Conservation (phyloP, 257 asterid genomes). For the Fraxinus quadrangulata region DNA sequence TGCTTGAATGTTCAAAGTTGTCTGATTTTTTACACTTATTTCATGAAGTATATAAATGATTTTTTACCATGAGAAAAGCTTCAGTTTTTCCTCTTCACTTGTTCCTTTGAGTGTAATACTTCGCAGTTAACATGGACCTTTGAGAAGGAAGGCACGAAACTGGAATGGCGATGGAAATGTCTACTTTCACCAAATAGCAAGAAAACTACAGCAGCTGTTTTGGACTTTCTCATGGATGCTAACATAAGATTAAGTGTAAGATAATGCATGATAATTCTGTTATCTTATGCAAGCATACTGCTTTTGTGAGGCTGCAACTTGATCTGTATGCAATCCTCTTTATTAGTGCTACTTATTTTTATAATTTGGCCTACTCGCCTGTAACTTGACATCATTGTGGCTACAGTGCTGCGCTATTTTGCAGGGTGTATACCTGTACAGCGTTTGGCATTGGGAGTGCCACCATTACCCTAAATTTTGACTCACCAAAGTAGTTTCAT, state of each 20-base stretch:
- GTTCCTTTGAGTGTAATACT: conserved; percentile 7
- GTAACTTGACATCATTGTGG: not conserved
- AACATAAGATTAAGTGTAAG: conserved; percentile 89
- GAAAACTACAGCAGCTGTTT: conserved; percentile 63
- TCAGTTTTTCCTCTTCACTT: not conserved
- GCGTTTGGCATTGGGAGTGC: not conserved
- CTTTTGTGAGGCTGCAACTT: not conserved
- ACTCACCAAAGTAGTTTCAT: not conserved
- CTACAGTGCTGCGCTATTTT: not conserved
- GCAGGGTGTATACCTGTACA: not conserved
- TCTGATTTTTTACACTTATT: not conserved
- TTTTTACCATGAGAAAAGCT: not conserved
- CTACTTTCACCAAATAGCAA: conserved; percentile 58
- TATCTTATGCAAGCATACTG: not conserved
- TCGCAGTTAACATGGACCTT: conserved; percentile 86
- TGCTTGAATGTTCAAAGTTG: not conserved
- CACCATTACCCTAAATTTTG: not conserved
- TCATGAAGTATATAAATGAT: not conserved
- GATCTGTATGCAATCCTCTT: not conserved
- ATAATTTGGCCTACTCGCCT: not conserved
- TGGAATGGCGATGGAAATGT: conserved; percentile 98
- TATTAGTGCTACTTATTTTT: not conserved
- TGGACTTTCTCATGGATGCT: conserved; percentile 95
- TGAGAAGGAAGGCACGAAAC: conserved; percentile 82
- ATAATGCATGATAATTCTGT: not conserved